Percentiles rank a stretch among this genome's conserved stretches.
Conservation (phyloP, 805 yeast species). For the Starmera dryadoides region DNA sequence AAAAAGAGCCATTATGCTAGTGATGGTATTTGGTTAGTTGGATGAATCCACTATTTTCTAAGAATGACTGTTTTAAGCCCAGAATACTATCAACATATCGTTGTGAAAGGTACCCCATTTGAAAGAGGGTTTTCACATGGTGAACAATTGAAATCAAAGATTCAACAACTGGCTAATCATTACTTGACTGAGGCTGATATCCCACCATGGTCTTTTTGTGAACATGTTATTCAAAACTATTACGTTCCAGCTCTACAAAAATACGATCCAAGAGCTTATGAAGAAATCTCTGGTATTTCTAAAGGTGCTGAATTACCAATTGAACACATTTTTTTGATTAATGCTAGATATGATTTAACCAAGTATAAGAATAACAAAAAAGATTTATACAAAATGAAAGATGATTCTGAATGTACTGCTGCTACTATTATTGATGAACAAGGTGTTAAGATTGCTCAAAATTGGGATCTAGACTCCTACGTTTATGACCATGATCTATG, state of each 20-base stretch:
- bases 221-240: slow-evolving; percentile 7
- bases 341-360: slow-evolving; percentile 10
- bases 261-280: slow-evolving; percentile 4
- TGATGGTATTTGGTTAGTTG: too few relatives aligned
- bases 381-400: slow-evolving; percentile 6
- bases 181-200: slow-evolving; percentile 8
- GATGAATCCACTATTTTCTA: too few relatives aligned
- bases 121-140: slow-evolving; percentile 9
- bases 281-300: slow-evolving; percentile 8
- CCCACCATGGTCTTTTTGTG: slow-evolving; percentile 8
- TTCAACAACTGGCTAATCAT: slow-evolving; percentile 6
- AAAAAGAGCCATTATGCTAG: too few relatives aligned
- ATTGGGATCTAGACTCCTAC: slow-evolving; percentile 9
- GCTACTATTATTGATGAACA: slow-evolving; percentile 9
- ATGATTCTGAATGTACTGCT: slow-evolving; percentile 9
- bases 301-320: slow-evolving; percentile 7
- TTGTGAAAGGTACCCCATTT: slow-evolving; percentile 7
- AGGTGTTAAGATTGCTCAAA: slow-evolving; percentile 10
- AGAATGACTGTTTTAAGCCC: too few relatives aligned
- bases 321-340: slow-evolving; percentile 8
- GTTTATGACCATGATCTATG: slow-evolving; percentile 7
- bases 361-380: slow-evolving; percentile 7
- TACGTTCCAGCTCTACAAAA: slow-evolving; percentile 10
- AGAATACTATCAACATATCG: too few relatives aligned
- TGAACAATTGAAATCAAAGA: slow-evolving; percentile 6